phyloP scores from a whole-genome alignment of 345 rosid genomes.

The Euphorbia tirucalli region DNA sequence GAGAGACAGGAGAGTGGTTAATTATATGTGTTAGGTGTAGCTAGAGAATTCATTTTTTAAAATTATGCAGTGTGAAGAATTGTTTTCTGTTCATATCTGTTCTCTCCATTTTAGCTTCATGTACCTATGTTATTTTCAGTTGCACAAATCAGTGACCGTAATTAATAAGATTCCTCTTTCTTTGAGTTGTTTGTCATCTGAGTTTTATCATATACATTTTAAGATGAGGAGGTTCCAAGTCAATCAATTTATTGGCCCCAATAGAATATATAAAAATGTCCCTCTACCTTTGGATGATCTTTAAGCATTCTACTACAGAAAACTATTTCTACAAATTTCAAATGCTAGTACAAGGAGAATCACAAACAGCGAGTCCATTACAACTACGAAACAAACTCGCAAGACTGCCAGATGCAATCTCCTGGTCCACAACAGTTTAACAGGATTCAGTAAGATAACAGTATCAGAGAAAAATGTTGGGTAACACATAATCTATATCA shows the following conservation, averaged over 20 bases:
- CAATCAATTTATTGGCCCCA: not conserved
- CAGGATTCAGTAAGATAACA: not conserved
- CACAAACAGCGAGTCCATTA: not conserved
- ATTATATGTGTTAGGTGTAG: not conserved
- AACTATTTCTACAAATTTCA: not conserved
- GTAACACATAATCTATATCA: not conserved
- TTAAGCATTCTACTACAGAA: not conserved
- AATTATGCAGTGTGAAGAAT: too few species aligned
- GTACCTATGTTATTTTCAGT: not conserved
- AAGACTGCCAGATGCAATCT: not conserved
- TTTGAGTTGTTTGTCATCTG: not conserved
- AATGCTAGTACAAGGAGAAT: constrained; percentile 1
- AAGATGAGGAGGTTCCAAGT: not conserved
- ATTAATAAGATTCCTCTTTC: too few species aligned
- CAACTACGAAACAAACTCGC: not conserved
- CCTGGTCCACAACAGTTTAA: not conserved
- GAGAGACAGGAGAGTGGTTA: too few species aligned
- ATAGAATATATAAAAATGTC: not conserved
- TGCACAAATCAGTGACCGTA: not conserved
- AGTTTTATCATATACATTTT: not conserved
- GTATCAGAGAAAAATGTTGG: not conserved
- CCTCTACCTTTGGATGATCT: not conserved
- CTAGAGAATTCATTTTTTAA: not conserved
- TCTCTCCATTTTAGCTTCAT: too few species aligned
- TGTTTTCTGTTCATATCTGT: too few species aligned